phyloP scores from a whole-genome alignment of 2,329 filamentous ascomycete species.

The Colletotrichum incanum region DNA sequence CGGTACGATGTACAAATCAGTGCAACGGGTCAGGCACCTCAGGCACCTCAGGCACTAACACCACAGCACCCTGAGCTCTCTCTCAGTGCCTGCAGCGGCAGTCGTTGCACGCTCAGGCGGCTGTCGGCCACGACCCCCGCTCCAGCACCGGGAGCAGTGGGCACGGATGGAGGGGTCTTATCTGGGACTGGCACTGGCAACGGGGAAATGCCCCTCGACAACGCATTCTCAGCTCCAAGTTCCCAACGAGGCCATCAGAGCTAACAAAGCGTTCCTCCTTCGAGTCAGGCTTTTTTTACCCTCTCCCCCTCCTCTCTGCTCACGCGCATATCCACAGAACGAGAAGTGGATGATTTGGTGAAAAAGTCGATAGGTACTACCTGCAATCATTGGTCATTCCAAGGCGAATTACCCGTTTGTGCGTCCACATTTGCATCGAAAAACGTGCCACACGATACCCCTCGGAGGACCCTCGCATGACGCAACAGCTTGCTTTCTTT shows the following conservation, averaged over 20 bases:
- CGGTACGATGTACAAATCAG: neutral
- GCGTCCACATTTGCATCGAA: slow-evolving; percentile 24
- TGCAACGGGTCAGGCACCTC: neutral
- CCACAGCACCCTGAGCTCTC: neutral
- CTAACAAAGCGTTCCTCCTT: neutral
- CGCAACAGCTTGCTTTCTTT: slow-evolving; percentile 29
- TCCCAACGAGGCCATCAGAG: slow-evolving; percentile 1
- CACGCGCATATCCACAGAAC: slow-evolving; percentile 21
- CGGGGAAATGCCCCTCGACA: slow-evolving; percentile 16
- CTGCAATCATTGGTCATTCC: neutral
- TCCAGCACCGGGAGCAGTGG: slow-evolving; percentile 22
- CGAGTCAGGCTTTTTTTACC: slow-evolving; percentile 18
- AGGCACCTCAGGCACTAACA: slow-evolving; percentile 3
- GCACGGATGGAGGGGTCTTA: slow-evolving; percentile 25
- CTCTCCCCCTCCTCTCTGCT: neutral
- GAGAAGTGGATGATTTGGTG: slow-evolving; percentile 23
- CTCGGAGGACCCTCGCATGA: slow-evolving; percentile 25
- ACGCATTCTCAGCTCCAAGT: neutral
- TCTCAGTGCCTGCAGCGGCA: neutral
- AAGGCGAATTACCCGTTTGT: slow-evolving; percentile 12
- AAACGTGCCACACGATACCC: slow-evolving; percentile 16
- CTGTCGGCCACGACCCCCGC: slow-evolving; percentile 15
- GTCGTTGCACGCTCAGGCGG: slow-evolving; percentile 5
- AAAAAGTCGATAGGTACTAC: neutral
- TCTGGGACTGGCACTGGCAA: neutral